phyloP scores from a whole-genome alignment of 2,329 filamentous ascomycete genomes.

The Aspergillus phoenicis region DNA sequence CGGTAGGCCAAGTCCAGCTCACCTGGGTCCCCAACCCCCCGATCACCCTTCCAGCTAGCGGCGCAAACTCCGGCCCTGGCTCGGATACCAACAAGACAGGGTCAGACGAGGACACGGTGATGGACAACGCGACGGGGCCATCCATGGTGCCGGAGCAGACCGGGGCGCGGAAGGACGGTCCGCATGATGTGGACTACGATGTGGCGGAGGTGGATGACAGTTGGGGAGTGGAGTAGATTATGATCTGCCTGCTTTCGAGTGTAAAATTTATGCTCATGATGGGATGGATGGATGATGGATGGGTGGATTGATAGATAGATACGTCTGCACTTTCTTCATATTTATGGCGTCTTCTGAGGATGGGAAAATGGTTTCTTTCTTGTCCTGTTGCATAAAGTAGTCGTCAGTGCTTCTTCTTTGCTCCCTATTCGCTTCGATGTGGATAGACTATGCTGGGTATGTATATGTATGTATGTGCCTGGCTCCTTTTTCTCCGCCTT shows the following conservation, averaged over 20 bases:
- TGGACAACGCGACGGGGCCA: slow-evolving; percentile 28
- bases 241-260: neutral
- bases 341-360: too few relatives aligned
- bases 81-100: slow-evolving; percentile 31
- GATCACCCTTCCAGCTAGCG: slow-evolving; percentile 20
- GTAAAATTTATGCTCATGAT: neutral
- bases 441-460: too few relatives aligned
- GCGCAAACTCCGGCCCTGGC: slow-evolving; percentile 13
- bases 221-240: slow-evolving; percentile 37
- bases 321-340: too few relatives aligned
- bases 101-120: slow-evolving; percentile 32
- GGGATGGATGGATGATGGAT: neutral
- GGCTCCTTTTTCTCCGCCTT: too few relatives aligned
- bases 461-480: too few relatives aligned
- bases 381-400: too few relatives aligned
- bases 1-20: slow-evolving; percentile 57
- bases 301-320: neutral
- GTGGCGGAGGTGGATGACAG: slow-evolving; percentile 54
- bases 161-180: slow-evolving; percentile 23
- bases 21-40: slow-evolving; percentile 54
- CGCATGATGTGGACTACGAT: slow-evolving; percentile 51
- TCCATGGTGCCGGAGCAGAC: slow-evolving; percentile 11
- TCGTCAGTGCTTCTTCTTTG: too few relatives aligned
- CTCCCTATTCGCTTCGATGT: too few relatives aligned
- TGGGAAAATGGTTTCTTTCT: too few relatives aligned